These are phyloP conservation scores for Fusarium penzigii DNA, from an alignment of 2,329 filamentous ascomycete genomes.

Conservation along the genomic window DNA sequence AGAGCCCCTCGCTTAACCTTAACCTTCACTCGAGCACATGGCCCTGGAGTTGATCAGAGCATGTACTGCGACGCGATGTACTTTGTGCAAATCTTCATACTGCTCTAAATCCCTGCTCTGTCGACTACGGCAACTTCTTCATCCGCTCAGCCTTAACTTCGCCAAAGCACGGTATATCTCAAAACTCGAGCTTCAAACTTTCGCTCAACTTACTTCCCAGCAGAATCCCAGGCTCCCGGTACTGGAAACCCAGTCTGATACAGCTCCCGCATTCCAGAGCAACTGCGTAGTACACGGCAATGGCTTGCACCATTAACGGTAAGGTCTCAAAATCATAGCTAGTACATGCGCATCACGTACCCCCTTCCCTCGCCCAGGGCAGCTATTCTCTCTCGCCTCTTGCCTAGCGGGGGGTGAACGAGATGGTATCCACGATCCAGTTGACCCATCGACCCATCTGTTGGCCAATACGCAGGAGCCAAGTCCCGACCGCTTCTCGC, in stretches of 20 bases:
- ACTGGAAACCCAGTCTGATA: conserved; percentile 11
- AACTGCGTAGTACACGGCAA: conserved; percentile 6
- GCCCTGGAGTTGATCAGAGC: conserved; percentile 10
- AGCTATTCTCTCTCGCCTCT: neutral
- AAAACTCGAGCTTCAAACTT: conserved; percentile 6
- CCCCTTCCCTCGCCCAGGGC: neutral
- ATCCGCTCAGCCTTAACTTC: conserved; percentile 3
- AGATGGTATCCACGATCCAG: neutral
- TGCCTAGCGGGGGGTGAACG: conserved; percentile 1
- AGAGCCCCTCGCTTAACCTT: conserved; percentile 6
- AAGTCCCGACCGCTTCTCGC: conserved; percentile 15
- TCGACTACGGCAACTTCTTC: neutral
- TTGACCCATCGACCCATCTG: conserved; percentile 13
- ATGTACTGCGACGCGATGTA: neutral
- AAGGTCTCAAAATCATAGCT: neutral
- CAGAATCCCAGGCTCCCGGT: conserved; percentile 1
- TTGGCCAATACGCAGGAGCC: conserved; percentile 8
- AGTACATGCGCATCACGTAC: neutral
- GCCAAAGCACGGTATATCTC: conserved; percentile 2
- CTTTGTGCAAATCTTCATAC: neutral
- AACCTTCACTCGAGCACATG: conserved; percentile 12
- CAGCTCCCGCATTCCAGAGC: conserved; percentile 12
- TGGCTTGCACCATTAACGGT: conserved; percentile 11
- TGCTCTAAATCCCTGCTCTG: neutral
- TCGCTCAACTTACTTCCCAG: conserved; percentile 2